Evolutionary conservation across 192 early-diverging fungal genomes (phyloP), one percentile per base, ranked within the genome.

Genomic region (Coemansia sp.): DNA sequence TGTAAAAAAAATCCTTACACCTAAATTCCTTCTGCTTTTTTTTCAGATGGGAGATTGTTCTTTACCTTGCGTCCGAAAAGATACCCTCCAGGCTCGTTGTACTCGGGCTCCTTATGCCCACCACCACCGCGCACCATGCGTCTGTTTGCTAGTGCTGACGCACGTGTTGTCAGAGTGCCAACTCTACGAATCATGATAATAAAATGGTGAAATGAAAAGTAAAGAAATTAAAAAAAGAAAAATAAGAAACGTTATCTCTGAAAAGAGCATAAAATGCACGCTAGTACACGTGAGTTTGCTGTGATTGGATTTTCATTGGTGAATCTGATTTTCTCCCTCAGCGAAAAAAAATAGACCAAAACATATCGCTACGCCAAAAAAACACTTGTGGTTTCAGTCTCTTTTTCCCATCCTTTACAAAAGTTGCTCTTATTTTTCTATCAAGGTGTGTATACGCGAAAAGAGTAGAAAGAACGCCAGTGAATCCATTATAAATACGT

Each of bases 11-110:
- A 0, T 43, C 7, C 14, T 15, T 14, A 0, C 15, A n/a, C 38
- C 38, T 14, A 53, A 9, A 36, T 32, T n/a, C 33, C 46, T 5
- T 14, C 25, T n/a, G 15, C 32, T 8, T 22, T 10, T 25, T 19
- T 15, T 13, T 41, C 20, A 4, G 15, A 25, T 25, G 11, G 5
- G 49, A 25, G 54, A 0, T 6, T 50, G 25, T 3, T 17, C 8
- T 56, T 56, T 81, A 90, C 89, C 88, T 90, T 92, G 79, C 88
- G 88, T 49, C 75, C 84, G 67, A 92, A 91, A 42, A 92, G 82
- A 67, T 90, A 88, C 63, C 90, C 90, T 55, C 85, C 83, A 8
- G 90, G 90, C 75, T 88, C 87, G 74, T 90, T 90, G 70, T 80
- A 89, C 22, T 85, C 70, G 41, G 85, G 85, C 35, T 75, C 65